Percentiles rank a stretch among this genome's conserved stretches.
Evolutionary conservation across 2,329 filamentous ascomycete genomes (phyloP).

Genomic region (Fusarium algeriense): DNA sequence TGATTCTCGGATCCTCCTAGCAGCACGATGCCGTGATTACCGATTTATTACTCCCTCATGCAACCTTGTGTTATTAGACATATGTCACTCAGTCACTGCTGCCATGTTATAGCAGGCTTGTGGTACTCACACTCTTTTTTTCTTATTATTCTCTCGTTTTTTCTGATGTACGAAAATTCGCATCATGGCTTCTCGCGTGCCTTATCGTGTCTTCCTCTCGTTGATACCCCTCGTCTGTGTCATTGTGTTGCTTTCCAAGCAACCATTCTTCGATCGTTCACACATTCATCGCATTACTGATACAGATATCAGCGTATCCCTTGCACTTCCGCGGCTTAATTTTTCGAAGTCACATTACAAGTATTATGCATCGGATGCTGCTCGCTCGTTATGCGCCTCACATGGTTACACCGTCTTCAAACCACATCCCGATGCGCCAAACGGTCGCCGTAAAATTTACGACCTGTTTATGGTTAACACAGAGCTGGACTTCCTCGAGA

Average conservation of each 20-base stretch:
- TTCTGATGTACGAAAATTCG: not conserved
- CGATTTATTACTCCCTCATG: not conserved
- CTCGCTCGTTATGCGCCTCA: constrained; percentile 48
- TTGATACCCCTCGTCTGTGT: constrained; percentile 22
- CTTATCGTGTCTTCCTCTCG: constrained; percentile 18
- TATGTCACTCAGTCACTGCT: not conserved
- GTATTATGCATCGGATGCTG: constrained; percentile 49
- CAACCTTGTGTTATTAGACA: not conserved
- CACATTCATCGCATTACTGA: constrained; percentile 37
- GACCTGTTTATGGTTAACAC: constrained; percentile 73
- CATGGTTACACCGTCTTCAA: constrained; percentile 51
- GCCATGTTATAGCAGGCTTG: not conserved
- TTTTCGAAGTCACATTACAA: constrained; percentile 41
- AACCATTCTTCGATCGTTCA: constrained; percentile 35
- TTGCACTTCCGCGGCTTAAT: constrained; percentile 43
- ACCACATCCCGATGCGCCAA: constrained; percentile 32
- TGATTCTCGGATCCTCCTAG: constrained; percentile 1
- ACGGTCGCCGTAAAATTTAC: constrained; percentile 51
- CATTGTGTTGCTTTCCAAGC: constrained; percentile 31
- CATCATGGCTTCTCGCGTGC: constrained; percentile 24
- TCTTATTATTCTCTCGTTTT: not conserved
- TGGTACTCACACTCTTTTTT: not conserved
- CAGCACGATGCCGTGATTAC: constrained; percentile 9
- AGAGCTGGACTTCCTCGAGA: constrained; percentile 75
- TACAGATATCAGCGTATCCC: constrained; percentile 39